A percentile compares a stretch with the other conserved stretches of the same genome.
Evolutionary conservation across 164 flowering plant genomes (phyloP).

Genomic region (Dillenia turbinata): DNA sequence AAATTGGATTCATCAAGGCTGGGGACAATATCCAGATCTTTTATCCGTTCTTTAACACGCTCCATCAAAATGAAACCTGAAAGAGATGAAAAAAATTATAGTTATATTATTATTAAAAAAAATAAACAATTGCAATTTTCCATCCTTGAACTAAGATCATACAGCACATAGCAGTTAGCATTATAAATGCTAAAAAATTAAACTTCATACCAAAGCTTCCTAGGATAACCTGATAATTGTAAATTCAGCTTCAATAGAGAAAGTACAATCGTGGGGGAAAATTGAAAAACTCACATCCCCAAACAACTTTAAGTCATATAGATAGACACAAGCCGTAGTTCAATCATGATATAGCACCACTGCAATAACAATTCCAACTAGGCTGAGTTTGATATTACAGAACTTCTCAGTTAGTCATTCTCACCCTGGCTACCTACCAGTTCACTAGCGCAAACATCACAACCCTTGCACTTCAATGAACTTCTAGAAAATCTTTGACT

Average conservation of each 20-base stretch:
- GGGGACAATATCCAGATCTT: slow-evolving; percentile 13
- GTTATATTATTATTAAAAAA: not conserved
- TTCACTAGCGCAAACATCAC: no score
- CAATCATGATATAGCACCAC: no score
- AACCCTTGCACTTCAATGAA: no score
- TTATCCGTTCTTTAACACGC: slow-evolving; percentile 22
- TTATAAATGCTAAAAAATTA: not conserved
- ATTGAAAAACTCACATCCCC: no score
- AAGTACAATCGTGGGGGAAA: not conserved
- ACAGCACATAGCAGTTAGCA: not conserved
- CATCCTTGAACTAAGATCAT: not conserved
- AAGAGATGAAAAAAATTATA: not conserved
- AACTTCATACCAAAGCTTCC: not conserved
- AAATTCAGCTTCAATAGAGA: not conserved
- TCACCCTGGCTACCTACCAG: no score
- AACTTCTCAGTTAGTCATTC: no score
- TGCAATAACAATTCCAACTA: no score
- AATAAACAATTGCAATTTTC: not conserved
- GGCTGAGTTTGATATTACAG: no score
- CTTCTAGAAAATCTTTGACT: no score
- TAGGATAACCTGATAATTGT: not conserved
- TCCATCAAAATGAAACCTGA: slow-evolving; percentile 40
- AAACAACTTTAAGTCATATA: no score
- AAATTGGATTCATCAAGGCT: slow-evolving; percentile 9
- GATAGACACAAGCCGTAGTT: no score